Evolutionary conservation across 768 basidiomycete species (phyloP), one percentile per base, ranked within the genome.

Genomic region (Cystobasidium tubakii): DNA sequence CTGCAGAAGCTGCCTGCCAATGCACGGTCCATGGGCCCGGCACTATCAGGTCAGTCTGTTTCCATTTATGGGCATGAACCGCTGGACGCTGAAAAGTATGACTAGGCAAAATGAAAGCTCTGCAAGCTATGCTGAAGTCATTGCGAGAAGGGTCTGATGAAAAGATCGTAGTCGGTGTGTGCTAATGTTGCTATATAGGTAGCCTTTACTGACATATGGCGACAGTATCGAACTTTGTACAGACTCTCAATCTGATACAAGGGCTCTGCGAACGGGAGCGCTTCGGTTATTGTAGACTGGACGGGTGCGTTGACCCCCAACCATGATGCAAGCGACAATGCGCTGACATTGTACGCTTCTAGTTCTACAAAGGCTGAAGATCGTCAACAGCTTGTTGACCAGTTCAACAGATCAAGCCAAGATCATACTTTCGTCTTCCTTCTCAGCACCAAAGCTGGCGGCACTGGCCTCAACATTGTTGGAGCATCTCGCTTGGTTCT

Each of bases 361-460:
- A 63, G 63, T 25, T 33, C 62, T 42, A 70, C 69, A 53, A 71
- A 71, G 54, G 50, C 53, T 12, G 57, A 31, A 55, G 54, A 91
- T 79, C 84, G 92, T 43, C 90, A 92, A 79, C 88, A 90, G 80
- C 87, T 89, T 74, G 93, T 99, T 29, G 91, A 94, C 76, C 81
- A 83, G 1, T 99, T 96, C 84, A 98, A 98, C 80, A 87, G 86
- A 77, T 87, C 87, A 31, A 85, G 85, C 19, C 88, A 89, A 79
- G 85, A 42, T 34, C 62, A 13, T 50, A 15, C 74, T 92, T 91
- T 96, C 78, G 80, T 97, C 57, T 98, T 99, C 79, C 83, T 99
- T 29, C 83, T 99, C 70, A 94, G 92, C 80, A 89, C 92, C 6
- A 99, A 99, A 82, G 91, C 93, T 0, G 94, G 95, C 19, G 95